Evolutionary conservation across 768 basidiomycete species (phyloP).

Genomic region (Udeniomyces megalosporus): DNA sequence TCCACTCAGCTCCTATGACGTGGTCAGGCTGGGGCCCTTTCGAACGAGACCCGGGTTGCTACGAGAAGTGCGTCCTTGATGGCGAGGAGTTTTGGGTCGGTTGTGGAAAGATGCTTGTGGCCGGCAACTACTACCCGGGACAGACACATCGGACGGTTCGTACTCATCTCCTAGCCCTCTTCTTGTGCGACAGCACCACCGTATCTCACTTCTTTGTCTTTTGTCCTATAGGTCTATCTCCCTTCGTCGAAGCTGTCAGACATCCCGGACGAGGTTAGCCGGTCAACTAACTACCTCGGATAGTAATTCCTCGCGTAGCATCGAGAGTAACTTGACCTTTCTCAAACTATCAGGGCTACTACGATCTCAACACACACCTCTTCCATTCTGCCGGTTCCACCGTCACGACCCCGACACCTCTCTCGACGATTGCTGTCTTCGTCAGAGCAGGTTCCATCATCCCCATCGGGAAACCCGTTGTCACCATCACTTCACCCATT

Average conservation of each 20-base stretch:
- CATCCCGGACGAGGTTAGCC: not conserved
- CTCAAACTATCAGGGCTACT: slow-evolving; percentile 18
- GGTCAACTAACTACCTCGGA: too few relatives aligned
- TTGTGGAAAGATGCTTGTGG: slow-evolving; percentile 24
- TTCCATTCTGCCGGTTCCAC: slow-evolving; percentile 20
- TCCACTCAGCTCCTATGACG: slow-evolving; percentile 25
- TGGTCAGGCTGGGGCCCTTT: slow-evolving; percentile 26
- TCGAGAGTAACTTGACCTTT: too few relatives aligned
- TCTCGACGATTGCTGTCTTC: slow-evolving; percentile 26
- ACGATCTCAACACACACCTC: slow-evolving; percentile 20
- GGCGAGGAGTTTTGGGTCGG: slow-evolving; percentile 29
- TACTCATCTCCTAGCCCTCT: too few relatives aligned
- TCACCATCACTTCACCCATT: slow-evolving; percentile 23
- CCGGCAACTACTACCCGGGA: slow-evolving; percentile 23
- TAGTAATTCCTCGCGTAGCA: not conserved
- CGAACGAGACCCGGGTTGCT: slow-evolving; percentile 24
- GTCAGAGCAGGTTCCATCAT: slow-evolving; percentile 26
- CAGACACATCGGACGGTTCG: slow-evolving; percentile 14
- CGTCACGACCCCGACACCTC: slow-evolving; percentile 22
- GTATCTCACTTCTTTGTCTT: too few relatives aligned
- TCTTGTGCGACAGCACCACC: too few relatives aligned
- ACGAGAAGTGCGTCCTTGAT: slow-evolving; percentile 22
- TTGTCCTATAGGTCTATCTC: slow-evolving; percentile 22
- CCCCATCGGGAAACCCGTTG: slow-evolving; percentile 24
- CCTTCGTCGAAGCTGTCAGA: slow-evolving; percentile 20